These are phyloP conservation scores for Boletales sp. DNA, from an alignment of 768 basidiomycete genomes.

Conservation along the genomic window DNA sequence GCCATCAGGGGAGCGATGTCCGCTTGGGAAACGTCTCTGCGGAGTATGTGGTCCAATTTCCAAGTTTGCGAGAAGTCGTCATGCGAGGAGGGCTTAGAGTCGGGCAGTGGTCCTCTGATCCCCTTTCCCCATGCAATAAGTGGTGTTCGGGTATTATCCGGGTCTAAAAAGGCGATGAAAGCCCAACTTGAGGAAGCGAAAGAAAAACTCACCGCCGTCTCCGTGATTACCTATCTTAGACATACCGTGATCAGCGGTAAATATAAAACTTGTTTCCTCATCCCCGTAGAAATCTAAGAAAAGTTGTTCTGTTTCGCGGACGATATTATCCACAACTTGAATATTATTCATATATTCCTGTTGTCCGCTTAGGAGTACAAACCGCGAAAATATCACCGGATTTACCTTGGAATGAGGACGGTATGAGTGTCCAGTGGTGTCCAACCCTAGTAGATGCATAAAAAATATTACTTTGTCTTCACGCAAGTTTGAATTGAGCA, in stretches of 20 bases:
- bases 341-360: conserved; percentile 89
- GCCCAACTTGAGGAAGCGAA: not conserved
- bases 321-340: conserved; percentile 71
- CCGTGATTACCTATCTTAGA: conserved; percentile 85
- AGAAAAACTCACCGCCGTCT: conserved; percentile 60
- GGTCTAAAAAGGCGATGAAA: conserved; percentile 48
- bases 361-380: not conserved
- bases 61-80: conserved; percentile 68
- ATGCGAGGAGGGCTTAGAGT: conserved; percentile 54
- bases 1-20: conserved; percentile 81
- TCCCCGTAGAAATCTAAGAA: conserved; percentile 64
- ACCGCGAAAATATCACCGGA: not conserved
- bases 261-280: conserved; percentile 68
- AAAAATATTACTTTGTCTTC: conserved; percentile 71
- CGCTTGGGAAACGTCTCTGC: conserved; percentile 80
- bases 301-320: conserved; percentile 59
- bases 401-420: conserved; percentile 72
- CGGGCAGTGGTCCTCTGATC: conserved; percentile 63
- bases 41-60: conserved; percentile 52
- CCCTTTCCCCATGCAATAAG: conserved; percentile 81
- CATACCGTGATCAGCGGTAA: conserved; percentile 92
- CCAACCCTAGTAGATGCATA: conserved; percentile 78
- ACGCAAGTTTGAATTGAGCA: conserved; percentile 49
- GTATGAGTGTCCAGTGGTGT: conserved; percentile 86
- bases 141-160: conserved; percentile 85